phyloP scores from a whole-genome alignment of 139 green algal species.

The Tetradesmus lagerheimii region DNA sequence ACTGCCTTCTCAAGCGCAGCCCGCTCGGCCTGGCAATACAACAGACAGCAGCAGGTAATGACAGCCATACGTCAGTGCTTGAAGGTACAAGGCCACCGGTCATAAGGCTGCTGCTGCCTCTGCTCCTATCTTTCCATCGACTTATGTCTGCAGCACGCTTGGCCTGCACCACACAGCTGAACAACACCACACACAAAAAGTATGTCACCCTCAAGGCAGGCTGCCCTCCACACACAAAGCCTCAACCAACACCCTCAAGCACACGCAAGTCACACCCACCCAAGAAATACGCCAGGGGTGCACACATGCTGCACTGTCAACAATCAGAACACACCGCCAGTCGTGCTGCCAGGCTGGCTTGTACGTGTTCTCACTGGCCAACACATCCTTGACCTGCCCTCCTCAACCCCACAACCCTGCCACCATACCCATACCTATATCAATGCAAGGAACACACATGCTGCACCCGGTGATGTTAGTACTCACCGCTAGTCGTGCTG shows the following conservation, averaged over 20 bases:
- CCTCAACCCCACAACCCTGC: no score
- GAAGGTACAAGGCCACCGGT: no score
- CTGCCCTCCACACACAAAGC: no score
- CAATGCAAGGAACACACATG: no score
- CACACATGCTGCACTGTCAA: no score
- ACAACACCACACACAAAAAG: neutral
- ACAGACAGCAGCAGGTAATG: neutral
- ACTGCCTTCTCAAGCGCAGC: neutral
- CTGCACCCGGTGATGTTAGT: no score
- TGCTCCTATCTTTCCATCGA: neutral
- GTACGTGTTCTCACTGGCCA: slow-evolving; percentile 44
- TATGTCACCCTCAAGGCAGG: no score
- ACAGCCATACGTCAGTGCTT: neutral
- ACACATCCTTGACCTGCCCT: slow-evolving; percentile 14
- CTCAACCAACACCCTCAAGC: no score
- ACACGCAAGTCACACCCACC: no score
- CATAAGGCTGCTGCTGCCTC: neutral
- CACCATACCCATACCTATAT: no score
- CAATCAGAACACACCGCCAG: slow-evolving; percentile 37
- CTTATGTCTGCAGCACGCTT: neutral
- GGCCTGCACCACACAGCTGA: neutral
- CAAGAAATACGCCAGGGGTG: no score
- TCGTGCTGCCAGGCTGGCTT: slow-evolving; percentile 36
- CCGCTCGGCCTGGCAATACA: neutral
- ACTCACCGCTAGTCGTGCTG: slow-evolving; percentile 31